Conservation (phyloP, 2,329 filamentous ascomycete species). For the Fusarium anguioides region DNA sequence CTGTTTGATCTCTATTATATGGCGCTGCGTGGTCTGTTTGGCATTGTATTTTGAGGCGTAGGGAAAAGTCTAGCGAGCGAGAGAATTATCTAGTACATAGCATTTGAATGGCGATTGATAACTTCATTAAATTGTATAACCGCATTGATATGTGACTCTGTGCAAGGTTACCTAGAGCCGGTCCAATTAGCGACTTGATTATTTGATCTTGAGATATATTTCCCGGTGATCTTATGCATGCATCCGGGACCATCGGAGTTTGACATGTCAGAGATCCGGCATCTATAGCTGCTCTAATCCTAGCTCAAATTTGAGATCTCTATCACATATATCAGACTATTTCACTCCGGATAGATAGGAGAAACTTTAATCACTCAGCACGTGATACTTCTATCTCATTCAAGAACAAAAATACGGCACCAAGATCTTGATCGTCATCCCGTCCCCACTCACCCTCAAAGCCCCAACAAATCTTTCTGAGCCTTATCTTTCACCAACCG, state of each 20-base stretch:
- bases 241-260: background rate
- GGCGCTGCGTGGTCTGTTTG: background rate
- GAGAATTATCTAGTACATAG: background rate
- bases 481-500: no score
- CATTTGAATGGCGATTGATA: background rate
- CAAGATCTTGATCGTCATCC: no score
- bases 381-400: background rate
- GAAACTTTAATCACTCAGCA: background rate
- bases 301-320: background rate
- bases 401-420: no score
- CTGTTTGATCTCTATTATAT: background rate
- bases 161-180: background rate
- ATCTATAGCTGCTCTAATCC: background rate
- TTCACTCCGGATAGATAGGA: background rate
- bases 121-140: background rate
- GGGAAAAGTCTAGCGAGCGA: background rate
- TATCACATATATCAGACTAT: background rate
- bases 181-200: background rate
- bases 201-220: background rate
- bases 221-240: background rate
- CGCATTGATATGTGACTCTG: no score
- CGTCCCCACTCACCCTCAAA: no score
- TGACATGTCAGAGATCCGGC: background rate
- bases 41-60: background rate
- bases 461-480: no score